These are phyloP conservation scores for Colletotrichum gloeosporioides DNA, from an alignment of 2,329 filamentous ascomycete species.

Conservation along the genomic window DNA sequence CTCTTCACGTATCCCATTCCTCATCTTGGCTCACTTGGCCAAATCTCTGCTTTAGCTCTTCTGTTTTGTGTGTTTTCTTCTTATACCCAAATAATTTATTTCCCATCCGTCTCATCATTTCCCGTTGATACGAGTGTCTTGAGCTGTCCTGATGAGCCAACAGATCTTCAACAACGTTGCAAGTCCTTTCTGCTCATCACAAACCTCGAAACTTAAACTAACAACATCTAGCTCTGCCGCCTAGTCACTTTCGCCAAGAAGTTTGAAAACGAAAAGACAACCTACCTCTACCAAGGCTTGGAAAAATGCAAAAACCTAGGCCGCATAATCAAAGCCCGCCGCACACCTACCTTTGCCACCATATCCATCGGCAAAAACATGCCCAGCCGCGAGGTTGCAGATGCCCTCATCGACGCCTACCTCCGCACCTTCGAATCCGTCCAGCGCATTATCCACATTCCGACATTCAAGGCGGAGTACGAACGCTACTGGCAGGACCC, in stretches of 20 bases:
- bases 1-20: no score
- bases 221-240: conserved; percentile 26
- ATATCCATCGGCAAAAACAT: conserved; percentile 43
- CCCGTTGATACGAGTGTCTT: neutral
- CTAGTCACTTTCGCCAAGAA: conserved; percentile 25
- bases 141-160: neutral
- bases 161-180: neutral
- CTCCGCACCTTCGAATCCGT: conserved; percentile 62
- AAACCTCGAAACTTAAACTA: neutral
- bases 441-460: conserved; percentile 62
- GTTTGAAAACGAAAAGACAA: conserved; percentile 28
- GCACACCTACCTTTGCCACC: conserved; percentile 36
- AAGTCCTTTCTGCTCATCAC: neutral
- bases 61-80: no score
- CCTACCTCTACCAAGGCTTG: conserved; percentile 37
- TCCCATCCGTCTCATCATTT: neutral
- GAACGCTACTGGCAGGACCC: conserved; percentile 52
- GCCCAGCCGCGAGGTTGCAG: conserved; percentile 45
- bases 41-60: no score
- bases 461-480: conserved; percentile 62
- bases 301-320: conserved; percentile 46
- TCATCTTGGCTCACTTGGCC: no score
- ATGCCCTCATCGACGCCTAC: conserved; percentile 58
- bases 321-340: conserved; percentile 45
- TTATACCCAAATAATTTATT: neutral